Evolutionary conservation across 164 flowering plant species (phyloP).

Genomic region (Stephania cephalantha): DNA sequence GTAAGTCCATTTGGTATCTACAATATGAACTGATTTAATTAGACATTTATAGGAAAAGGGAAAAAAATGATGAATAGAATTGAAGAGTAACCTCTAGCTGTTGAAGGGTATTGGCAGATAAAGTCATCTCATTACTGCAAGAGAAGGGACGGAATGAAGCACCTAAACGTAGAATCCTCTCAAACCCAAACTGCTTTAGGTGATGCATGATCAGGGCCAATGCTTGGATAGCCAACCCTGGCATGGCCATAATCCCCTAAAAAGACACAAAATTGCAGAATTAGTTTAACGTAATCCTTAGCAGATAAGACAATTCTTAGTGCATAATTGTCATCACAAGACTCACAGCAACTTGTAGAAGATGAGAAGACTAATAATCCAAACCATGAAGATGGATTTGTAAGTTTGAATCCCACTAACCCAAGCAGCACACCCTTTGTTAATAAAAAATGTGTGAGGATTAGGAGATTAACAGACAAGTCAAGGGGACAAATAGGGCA

Average conservation of each 20-base stretch:
- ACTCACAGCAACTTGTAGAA: no score
- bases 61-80: not conserved
- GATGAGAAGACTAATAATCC: no score
- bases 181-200: slow-evolving; percentile 83
- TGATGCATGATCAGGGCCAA: slow-evolving; percentile 68
- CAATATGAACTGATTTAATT: not conserved
- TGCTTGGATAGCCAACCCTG: slow-evolving; percentile 76
- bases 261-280: slow-evolving; percentile 4
- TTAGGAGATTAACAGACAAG: no score
- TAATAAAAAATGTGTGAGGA: no score
- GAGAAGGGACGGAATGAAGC: slow-evolving; percentile 72
- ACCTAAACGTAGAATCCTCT: slow-evolving; percentile 56
- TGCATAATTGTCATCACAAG: no score
- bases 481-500: no score
- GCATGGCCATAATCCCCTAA: slow-evolving; percentile 75
- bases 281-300: not conserved
- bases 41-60: not conserved
- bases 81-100: slow-evolving; percentile 63
- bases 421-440: no score
- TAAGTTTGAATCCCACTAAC: no score
- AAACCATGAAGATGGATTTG: no score
- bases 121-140: slow-evolving; percentile 62
- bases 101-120: slow-evolving; percentile 86
- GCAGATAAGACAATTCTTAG: no score
- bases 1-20: not conserved